These are phyloP conservation scores for Juglanconis oblonga DNA, from an alignment of 2,329 filamentous ascomycete species.

Conservation along the genomic window DNA sequence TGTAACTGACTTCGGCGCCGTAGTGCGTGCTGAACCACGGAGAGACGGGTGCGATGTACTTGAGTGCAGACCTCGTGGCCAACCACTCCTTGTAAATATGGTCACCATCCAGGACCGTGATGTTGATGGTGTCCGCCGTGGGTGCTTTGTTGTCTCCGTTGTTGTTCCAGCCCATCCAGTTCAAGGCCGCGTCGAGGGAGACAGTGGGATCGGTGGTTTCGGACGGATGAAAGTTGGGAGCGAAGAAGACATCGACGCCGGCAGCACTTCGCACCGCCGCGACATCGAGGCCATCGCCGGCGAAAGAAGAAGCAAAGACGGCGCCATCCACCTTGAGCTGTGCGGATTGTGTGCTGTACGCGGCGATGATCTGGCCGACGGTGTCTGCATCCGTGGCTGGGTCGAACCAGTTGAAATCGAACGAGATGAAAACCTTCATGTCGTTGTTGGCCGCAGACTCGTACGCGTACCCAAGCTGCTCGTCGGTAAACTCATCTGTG, in stretches of 20 bases:
- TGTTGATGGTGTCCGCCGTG: constrained; percentile 28
- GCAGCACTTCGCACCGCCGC: constrained; percentile 37
- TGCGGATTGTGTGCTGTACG: constrained; percentile 39
- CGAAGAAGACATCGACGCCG: constrained; percentile 43
- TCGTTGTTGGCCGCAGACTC: constrained; percentile 41
- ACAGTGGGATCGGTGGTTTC: constrained; percentile 31
- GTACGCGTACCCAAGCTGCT: constrained; percentile 47
- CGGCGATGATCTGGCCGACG: constrained; percentile 43
- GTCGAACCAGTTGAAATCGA: constrained; percentile 34
- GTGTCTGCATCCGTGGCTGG: constrained; percentile 29
- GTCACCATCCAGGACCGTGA: constrained; percentile 40
- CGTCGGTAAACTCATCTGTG: constrained; percentile 37
- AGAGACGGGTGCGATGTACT: constrained; percentile 21
- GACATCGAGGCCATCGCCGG: constrained; percentile 44
- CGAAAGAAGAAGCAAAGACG: constrained; percentile 53
- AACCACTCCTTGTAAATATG: constrained; percentile 32
- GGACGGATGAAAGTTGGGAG: constrained; percentile 47
- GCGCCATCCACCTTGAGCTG: constrained; percentile 48
- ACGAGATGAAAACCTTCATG: constrained; percentile 57
- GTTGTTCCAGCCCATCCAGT: constrained; percentile 36
- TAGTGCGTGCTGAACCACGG: constrained; percentile 20
- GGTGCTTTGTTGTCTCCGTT: constrained; percentile 50
- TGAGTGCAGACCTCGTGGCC: constrained; percentile 20
- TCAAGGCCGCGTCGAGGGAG: constrained; percentile 42
- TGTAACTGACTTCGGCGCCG: constrained; percentile 14